These are phyloP conservation scores for Calonectria henricotiae DNA, from an alignment of 2,329 filamentous ascomycete species.

Conservation along the genomic window DNA sequence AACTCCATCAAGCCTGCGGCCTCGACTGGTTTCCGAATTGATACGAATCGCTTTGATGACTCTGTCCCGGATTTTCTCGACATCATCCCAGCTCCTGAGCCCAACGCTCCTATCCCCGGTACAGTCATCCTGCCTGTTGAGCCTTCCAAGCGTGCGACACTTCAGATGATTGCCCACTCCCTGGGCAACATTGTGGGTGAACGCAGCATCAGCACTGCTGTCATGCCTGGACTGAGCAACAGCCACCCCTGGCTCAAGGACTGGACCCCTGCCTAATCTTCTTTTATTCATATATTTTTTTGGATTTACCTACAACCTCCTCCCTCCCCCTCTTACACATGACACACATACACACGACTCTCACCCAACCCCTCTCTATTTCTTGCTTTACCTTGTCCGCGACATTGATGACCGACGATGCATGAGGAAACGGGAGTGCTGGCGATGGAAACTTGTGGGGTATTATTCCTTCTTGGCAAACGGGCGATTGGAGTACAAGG, in stretches of 20 bases:
- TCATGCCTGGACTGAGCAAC: constrained; percentile 44
- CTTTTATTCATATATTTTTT: constrained; percentile 27
- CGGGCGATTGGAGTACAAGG: constrained; percentile 31
- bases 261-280: constrained; percentile 45
- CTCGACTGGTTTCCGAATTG: constrained; percentile 45
- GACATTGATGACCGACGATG: constrained; percentile 39
- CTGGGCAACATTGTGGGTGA: constrained; percentile 51
- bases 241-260: constrained; percentile 50
- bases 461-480: constrained; percentile 16
- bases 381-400: constrained; percentile 19
- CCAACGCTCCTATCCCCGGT: constrained; percentile 40
- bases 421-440: constrained; percentile 38
- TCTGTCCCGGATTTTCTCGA: constrained; percentile 44
- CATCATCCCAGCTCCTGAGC: constrained; percentile 39
- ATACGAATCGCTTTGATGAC: constrained; percentile 39
- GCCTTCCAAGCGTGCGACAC: constrained; percentile 47
- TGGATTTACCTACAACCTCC: neutral
- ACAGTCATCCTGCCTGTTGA: constrained; percentile 36
- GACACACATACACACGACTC: constrained; percentile 1
- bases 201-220: constrained; percentile 48
- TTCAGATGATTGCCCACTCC: constrained; percentile 51
- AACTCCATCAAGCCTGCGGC: constrained; percentile 32
- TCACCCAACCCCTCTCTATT: constrained; percentile 4
- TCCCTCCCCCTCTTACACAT: neutral
- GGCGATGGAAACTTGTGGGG: constrained; percentile 8